Conservation (phyloP, 495 filamentous ascomycete genomes). For the Penicillium roqueforti region DNA sequence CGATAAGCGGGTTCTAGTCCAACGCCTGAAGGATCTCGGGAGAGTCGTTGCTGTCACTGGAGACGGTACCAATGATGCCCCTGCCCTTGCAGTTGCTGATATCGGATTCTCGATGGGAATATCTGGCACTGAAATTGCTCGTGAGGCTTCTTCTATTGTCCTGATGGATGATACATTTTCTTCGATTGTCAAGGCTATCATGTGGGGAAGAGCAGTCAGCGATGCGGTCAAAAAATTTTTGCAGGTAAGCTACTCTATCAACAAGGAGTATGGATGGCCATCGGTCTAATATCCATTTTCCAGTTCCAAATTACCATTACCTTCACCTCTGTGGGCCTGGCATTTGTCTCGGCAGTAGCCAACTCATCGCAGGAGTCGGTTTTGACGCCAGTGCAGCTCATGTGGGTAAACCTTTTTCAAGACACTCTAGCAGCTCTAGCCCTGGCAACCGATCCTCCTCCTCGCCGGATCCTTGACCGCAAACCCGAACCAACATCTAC, state of each 20-base stretch:
- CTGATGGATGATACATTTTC: conserved; percentile 78
- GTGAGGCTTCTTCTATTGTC: conserved; percentile 75
- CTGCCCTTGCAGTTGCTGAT: conserved; percentile 70
- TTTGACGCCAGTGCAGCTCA: conserved; percentile 68
- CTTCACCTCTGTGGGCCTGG: conserved; percentile 67
- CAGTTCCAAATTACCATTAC: conserved; percentile 79
- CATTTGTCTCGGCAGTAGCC: conserved; percentile 64
- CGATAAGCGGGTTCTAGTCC: conserved; percentile 69
- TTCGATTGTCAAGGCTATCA: conserved; percentile 70
- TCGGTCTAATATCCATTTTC: conserved; percentile 14
- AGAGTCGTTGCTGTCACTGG: conserved; percentile 72
- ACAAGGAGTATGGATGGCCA: background rate
- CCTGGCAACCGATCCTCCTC: conserved; percentile 67
- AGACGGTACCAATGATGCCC: conserved; percentile 76
- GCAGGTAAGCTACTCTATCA: conserved; percentile 32
- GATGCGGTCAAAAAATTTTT: conserved; percentile 76
- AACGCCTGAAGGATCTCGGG: conserved; percentile 58
- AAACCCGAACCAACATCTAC: conserved; percentile 63
- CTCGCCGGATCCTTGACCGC: conserved; percentile 56
- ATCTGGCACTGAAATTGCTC: conserved; percentile 73
- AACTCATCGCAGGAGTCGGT: conserved; percentile 55
- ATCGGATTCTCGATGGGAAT: conserved; percentile 84
- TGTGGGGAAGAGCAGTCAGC: conserved; percentile 73
- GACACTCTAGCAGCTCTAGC: conserved; percentile 75
- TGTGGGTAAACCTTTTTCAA: conserved; percentile 81